Percentiles rank a stretch among this genome's conserved stretches.
phyloP scores from a whole-genome alignment of 2,329 filamentous ascomycete genomes.

The Amauroascus verrucosus region DNA sequence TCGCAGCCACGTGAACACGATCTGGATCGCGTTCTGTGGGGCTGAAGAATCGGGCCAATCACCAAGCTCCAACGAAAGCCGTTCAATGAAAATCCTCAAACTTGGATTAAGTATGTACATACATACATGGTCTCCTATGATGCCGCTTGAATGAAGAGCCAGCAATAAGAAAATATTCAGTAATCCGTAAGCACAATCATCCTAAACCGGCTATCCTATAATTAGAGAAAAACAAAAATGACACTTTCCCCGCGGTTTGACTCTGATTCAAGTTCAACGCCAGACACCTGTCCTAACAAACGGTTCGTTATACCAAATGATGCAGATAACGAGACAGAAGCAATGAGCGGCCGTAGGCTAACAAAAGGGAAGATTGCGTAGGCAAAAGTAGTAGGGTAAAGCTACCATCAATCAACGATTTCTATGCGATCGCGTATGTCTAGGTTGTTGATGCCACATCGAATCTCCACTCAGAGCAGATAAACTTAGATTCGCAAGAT shows the following conservation, averaged over 20 bases:
- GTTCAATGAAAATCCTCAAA: background rate
- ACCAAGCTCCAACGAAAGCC: background rate
- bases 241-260: background rate
- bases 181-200: background rate
- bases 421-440: constrained; percentile 26
- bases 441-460: constrained; percentile 36
- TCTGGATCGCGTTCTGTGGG: background rate
- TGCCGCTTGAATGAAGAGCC: background rate
- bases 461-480: constrained; percentile 39
- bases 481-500: constrained; percentile 36
- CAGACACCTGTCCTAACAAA: constrained; percentile 4
- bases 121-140: no score
- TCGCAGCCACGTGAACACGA: background rate
- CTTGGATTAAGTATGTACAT: no score
- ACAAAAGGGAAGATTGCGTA: background rate
- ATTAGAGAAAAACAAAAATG: background rate
- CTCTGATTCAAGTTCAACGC: background rate
- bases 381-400: background rate
- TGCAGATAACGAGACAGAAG: constrained; percentile 4
- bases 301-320: background rate
- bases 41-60: background rate
- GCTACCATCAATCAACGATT: constrained; percentile 24
- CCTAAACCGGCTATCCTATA: background rate
- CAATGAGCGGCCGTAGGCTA: constrained; percentile 12
- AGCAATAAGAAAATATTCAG: background rate